These are phyloP conservation scores for Dianthus caryophyllus DNA, from an alignment of 148 eudicot species.

Conservation along the genomic window DNA sequence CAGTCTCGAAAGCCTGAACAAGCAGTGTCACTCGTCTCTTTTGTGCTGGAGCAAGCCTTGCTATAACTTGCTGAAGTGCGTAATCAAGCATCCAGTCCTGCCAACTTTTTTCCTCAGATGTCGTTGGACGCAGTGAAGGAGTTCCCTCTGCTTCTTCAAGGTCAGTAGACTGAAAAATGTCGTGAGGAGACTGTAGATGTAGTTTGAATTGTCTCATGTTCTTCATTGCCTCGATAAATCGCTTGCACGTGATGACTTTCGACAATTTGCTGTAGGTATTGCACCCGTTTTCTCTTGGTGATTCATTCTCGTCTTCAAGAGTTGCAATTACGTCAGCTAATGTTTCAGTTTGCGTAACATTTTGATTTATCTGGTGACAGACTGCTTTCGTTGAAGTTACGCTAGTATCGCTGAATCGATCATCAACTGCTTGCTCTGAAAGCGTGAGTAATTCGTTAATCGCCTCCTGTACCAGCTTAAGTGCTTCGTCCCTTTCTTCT, in stretches of 20 bases:
- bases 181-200: slow-evolving; percentile 18
- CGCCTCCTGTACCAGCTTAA: slow-evolving; percentile 65
- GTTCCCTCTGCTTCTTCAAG: slow-evolving; percentile 36
- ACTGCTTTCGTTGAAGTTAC: slow-evolving; percentile 30
- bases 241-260: slow-evolving; percentile 51
- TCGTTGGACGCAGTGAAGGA: slow-evolving; percentile 40
- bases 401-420: slow-evolving; percentile 40
- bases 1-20: slow-evolving; percentile 80
- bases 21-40: slow-evolving; percentile 70
- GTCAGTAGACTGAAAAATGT: slow-evolving; percentile 15
- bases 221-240: slow-evolving; percentile 70
- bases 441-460: slow-evolving; percentile 60
- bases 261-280: slow-evolving; percentile 60
- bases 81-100: slow-evolving; percentile 88
- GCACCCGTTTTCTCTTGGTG: slow-evolving; percentile 15
- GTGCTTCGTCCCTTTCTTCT: slow-evolving; percentile 44
- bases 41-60: slow-evolving; percentile 53
- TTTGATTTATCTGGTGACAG: slow-evolving; percentile 13
- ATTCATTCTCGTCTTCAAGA: slow-evolving; percentile 19
- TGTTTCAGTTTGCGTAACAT: slow-evolving; percentile 12
- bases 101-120: slow-evolving; percentile 49
- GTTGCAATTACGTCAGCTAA: slow-evolving; percentile 9
- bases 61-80: slow-evolving; percentile 71
- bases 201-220: slow-evolving; percentile 44
- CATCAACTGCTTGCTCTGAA: slow-evolving; percentile 48